Base-by-base conservation (phyloP, 495 filamentous ascomycete genomes). In the Aspergillus cavernicola region DNA sequence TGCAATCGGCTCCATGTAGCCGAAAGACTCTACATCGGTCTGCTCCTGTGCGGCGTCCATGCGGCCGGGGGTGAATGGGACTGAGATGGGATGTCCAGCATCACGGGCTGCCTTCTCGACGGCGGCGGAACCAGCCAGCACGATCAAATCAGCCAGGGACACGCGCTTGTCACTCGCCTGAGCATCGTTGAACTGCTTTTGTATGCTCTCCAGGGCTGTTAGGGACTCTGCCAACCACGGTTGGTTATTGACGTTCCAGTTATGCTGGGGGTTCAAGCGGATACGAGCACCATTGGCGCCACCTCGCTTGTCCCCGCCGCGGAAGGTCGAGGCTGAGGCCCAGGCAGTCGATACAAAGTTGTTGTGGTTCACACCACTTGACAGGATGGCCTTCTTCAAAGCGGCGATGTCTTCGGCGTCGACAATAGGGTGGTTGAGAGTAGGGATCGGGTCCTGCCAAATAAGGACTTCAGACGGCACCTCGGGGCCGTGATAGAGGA, bases 271-370 rank as follows among this genome's bases (percentile, higher is more conserved):
- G 16, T 73, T 72, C n/a, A 89, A 81, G 31, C 85, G 83, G 60
- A 89, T 85, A 59, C 84, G 85, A 5, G 82, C 85, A 51, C 85
- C 85, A 56, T 88, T 88, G 68, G 85, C 85, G 55, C 85, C 85
- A 54, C 85, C 85, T 50, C 85, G 84, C 79, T 88, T 89, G 77
- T 89, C 85, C 55, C 80, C 71, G 52, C 84, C 82, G 42, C 85
- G 85, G 84, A 87, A 89, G 28, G 82, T 83, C 7, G 85, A 82
- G 28, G 85, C 85, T 0, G 85, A 83, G 4, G 84, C 82, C 83
- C 83, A 89, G 12, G 85, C 85, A 19, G 77, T 75, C 10, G 73
- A 72, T 46, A 89, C 72, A 35, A 88, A 71, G 61, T 80, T 77
- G 57, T 71, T 66, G 4, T 76, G 70, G 16, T 73, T 72, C 10